Percentiles rank a stretch among this genome's conserved stretches.
These are phyloP conservation scores for Schizophyllum amplum DNA, from an alignment of 1,284 basidiomycete genomes.

Conservation along the genomic window DNA sequence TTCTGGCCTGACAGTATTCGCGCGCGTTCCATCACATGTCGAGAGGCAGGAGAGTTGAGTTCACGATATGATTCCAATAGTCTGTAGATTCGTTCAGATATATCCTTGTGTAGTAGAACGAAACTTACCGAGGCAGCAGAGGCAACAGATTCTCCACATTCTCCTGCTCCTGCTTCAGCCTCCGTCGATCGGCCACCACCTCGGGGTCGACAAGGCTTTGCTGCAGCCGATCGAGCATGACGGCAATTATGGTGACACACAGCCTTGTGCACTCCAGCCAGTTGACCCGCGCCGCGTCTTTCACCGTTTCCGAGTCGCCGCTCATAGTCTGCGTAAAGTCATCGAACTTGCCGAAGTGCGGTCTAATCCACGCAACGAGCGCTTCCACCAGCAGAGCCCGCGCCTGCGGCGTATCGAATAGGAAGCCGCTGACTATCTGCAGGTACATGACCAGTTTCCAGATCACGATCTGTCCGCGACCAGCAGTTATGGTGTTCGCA, in stretches of 20 bases:
- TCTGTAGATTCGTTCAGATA: conserved; percentile 28
- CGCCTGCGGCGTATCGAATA: conserved; percentile 80
- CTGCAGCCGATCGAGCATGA: conserved; percentile 89
- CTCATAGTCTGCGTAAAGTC: conserved; percentile 58
- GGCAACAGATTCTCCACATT: conserved; percentile 87
- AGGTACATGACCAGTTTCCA: conserved; percentile 94
- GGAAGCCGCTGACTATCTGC: conserved; percentile 81
- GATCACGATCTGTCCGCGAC: conserved; percentile 82
- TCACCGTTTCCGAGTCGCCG: conserved; percentile 55
- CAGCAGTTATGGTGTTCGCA: conserved; percentile 73
- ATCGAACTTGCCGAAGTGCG: conserved; percentile 89
- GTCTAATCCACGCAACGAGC: conserved; percentile 90
- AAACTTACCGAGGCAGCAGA: conserved; percentile 72
- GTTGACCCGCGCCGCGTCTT: conserved; percentile 70
- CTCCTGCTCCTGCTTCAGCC: conserved; percentile 80
- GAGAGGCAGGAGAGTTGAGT: conserved; percentile 61
- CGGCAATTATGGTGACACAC: conserved; percentile 77
- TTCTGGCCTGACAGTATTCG: conserved; percentile 56
- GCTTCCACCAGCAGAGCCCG: conserved; percentile 81
- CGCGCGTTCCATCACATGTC: conserved; percentile 63
- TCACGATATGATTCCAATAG: conserved; percentile 86
- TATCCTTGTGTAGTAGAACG: conserved; percentile 1
- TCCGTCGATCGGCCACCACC: conserved; percentile 51
- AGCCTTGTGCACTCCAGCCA: conserved; percentile 91
- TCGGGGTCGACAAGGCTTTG: conserved; percentile 66